A percentile compares a stretch with the other conserved stretches of the same genome.
Conservation (phyloP, 2,329 filamentous ascomycete genomes). For the Microdochium paspali region DNA sequence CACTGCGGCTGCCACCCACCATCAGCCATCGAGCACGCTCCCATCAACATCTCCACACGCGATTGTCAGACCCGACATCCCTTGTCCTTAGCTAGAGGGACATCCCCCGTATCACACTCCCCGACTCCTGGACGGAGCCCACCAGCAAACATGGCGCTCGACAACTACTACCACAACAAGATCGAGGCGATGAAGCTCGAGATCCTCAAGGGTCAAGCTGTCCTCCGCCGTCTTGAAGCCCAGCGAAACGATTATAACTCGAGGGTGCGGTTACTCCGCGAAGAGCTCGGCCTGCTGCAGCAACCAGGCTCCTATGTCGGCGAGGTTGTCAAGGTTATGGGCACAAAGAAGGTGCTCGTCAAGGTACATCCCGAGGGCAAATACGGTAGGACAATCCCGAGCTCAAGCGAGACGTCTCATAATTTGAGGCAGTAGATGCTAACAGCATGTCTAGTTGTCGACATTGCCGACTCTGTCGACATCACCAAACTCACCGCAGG, state of each 20-base stretch:
- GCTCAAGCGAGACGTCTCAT: neutral
- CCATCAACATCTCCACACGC: neutral
- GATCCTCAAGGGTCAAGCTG: constrained; percentile 97
- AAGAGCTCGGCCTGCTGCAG: constrained; percentile 91
- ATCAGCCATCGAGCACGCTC: neutral
- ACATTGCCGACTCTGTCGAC: constrained; percentile 90
- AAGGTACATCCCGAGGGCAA: constrained; percentile 99
- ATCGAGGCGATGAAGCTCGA: constrained; percentile 99
- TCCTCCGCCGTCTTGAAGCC: constrained; percentile 87
- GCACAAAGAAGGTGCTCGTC: constrained; percentile 97
- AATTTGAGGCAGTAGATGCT: constrained; percentile 5
- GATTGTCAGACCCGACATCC: neutral
- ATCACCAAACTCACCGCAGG: constrained; percentile 91
- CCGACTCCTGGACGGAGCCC: constrained; percentile 9
- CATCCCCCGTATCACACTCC: constrained; percentile 4
- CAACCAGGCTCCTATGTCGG: constrained; percentile 97
- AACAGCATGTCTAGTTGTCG: constrained; percentile 59
- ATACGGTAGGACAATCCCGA: constrained; percentile 62
- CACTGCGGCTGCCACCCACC: neutral
- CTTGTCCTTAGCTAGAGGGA: neutral
- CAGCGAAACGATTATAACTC: constrained; percentile 99
- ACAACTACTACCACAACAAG: constrained; percentile 99
- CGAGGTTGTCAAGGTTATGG: constrained; percentile 99
- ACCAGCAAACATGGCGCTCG: constrained; percentile 81
- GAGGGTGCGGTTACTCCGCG: constrained; percentile 82